Evolutionary conservation across 2,329 filamentous ascomycete genomes (phyloP).

Genomic region (Aspergillus neoniger): DNA sequence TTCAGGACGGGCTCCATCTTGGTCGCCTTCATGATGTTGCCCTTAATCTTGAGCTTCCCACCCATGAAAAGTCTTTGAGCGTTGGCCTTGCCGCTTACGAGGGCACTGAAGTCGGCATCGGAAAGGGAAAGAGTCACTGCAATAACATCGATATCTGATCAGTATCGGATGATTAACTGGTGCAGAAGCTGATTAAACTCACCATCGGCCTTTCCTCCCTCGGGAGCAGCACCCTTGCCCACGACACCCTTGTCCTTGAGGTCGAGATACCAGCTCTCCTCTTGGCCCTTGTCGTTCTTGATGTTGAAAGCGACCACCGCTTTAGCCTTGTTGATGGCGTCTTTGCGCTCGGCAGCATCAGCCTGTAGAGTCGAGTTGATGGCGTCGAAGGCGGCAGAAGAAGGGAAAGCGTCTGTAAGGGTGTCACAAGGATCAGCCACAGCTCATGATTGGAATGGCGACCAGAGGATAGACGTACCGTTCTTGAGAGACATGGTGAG

Average conservation of each 20-base stretch:
- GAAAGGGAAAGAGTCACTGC: slow-evolving; percentile 81
- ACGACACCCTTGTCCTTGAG: slow-evolving; percentile 87
- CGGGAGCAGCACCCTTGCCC: slow-evolving; percentile 68
- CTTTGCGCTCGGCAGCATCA: slow-evolving; percentile 73
- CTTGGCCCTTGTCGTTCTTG: slow-evolving; percentile 81
- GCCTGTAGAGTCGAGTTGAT: slow-evolving; percentile 73
- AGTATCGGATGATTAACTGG: not conserved
- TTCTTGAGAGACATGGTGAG: slow-evolving; percentile 71
- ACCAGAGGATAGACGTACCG: slow-evolving; percentile 52
- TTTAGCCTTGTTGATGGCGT: slow-evolving; percentile 84
- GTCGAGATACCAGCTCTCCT: slow-evolving; percentile 90
- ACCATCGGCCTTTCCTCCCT: slow-evolving; percentile 81
- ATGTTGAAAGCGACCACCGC: slow-evolving; percentile 89
- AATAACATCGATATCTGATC: not conserved
- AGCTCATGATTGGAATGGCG: not conserved
- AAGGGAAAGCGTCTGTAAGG: slow-evolving; percentile 73
- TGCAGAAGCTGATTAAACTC: slow-evolving; percentile 32
- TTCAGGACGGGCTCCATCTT: slow-evolving; percentile 92
- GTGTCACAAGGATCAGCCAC: slow-evolving; percentile 12
- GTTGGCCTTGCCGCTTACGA: slow-evolving; percentile 85
- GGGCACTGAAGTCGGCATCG: slow-evolving; percentile 81
- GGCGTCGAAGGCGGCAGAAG: slow-evolving; percentile 86
- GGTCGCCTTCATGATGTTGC: slow-evolving; percentile 96
- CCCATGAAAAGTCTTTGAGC: slow-evolving; percentile 95
- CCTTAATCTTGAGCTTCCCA: slow-evolving; percentile 98